Evolutionary conservation across 495 filamentous ascomycete genomes (phyloP), one percentile per base, ranked within the genome.

Genomic region (Oidiodendron maius): DNA sequence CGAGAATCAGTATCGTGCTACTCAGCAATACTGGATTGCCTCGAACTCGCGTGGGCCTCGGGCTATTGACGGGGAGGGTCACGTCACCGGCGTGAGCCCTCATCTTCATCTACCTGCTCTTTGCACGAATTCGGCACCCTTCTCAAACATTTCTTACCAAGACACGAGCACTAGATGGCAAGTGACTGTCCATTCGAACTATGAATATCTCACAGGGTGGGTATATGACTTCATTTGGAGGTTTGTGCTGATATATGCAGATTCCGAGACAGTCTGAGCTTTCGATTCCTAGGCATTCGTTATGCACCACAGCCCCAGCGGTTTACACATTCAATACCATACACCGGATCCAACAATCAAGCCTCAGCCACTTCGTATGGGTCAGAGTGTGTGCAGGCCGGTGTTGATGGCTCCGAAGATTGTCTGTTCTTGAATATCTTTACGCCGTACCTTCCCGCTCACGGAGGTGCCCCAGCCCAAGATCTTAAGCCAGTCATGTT

Each of bases 221-320:
- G 55, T 53, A n/a, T 32, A 21, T 15, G 11, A 30, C 26, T 32
- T 32, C 28, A 8, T n/a, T 32, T n/a, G 28, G 28, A 32, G 28
- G n/a, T 32, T 8, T 32, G n/a, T 32, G 28, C 28, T 32, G 28
- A 32, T 32, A n/a, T n/a, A 8, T n/a, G 8, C 28, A 40, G 37
- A 2, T 40, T 40, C 17, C 65, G 71, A 12, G 68, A 77, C 56
- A 63, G 69, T 23, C 71, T 71, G 36, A 75, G 71, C 12, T 78
- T 75, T 58, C 69, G 71, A 3, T 80, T 80, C 51, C 57, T 71
- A 2, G 74, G 74, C 2, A 64, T 78, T 9, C 70, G 69, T 5
- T 78, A 73, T 39, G 75, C 75, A 10, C 61, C 74, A 44, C 55
- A 62, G n/a, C 71, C 71, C 3, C 43, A 69, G 40, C 66, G 74